Evolutionary conservation across 225 moss, liverwort and hornwort genomes (phyloP).

Genomic region (Marchantia paleacea): DNA sequence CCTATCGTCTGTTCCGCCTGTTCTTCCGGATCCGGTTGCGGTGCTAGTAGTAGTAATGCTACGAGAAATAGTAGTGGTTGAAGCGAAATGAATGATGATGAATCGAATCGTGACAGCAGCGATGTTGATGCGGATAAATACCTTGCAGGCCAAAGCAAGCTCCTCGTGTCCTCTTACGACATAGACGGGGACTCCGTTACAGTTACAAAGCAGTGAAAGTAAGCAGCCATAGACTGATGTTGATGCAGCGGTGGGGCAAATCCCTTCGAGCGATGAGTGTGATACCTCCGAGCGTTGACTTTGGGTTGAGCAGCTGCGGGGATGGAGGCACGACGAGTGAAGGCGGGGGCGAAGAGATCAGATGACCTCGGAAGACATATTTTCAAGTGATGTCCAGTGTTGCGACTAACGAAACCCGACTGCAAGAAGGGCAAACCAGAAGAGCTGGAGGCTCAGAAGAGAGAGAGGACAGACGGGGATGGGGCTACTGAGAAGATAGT

Average conservation of each 20-base stretch:
- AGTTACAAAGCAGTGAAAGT: conserved; percentile 22
- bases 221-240: conserved; percentile 42
- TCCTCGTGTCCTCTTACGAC: conserved; percentile 39
- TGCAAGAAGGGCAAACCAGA: conserved; percentile 29
- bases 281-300: conserved; percentile 21
- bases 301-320: background rate
- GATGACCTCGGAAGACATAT: conserved; percentile 62
- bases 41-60: background rate
- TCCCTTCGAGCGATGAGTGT: conserved; percentile 20
- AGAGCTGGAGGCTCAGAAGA: conserved; percentile 48
- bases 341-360: conserved; percentile 42
- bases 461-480: conserved; percentile 49
- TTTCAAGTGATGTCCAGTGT: conserved; percentile 60
- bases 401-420: conserved; percentile 28
- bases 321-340: conserved; percentile 21
- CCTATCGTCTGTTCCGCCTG: too few relatives aligned
- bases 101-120: conserved; percentile 7
- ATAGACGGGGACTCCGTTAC: conserved; percentile 37
- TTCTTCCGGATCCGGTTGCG: background rate
- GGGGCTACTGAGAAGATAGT: conserved; percentile 6
- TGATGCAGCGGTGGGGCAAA: conserved; percentile 6
- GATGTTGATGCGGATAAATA: conserved; percentile 3
- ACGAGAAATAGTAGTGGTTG: background rate
- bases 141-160: conserved; percentile 41
- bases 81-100: too few relatives aligned